These are phyloP conservation scores for Epithele typhae DNA, from an alignment of 768 basidiomycete species.

Conservation along the genomic window DNA sequence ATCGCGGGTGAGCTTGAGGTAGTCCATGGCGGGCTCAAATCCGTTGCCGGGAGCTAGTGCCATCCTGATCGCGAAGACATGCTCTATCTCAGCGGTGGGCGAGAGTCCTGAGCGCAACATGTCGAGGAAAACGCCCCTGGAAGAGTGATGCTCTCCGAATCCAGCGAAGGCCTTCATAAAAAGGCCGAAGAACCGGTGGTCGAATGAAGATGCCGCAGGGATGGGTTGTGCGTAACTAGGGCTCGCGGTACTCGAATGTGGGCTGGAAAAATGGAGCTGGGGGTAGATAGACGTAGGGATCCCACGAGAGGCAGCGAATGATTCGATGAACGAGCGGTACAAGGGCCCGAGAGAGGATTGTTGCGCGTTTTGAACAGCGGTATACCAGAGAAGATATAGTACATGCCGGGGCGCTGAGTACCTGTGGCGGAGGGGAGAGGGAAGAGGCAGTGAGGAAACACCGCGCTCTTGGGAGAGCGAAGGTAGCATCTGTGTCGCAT, in stretches of 20 bases:
- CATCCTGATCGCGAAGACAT: too few species aligned
- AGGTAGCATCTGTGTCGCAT: too few species aligned
- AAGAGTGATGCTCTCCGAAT: too few species aligned
- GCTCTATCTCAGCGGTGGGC: conserved; percentile 26
- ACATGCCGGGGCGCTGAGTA: too few species aligned
- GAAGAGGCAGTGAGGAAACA: background rate
- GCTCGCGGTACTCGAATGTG: background rate
- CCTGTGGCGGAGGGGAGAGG: background rate
- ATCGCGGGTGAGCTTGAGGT: too few species aligned
- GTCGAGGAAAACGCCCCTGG: conserved; percentile 33
- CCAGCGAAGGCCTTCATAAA: conserved; percentile 43
- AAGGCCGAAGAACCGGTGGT: conserved; percentile 43
- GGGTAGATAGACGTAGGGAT: background rate
- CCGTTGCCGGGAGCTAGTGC: too few species aligned
- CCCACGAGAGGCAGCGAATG: conserved; percentile 1
- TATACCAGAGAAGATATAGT: background rate
- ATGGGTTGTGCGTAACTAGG: background rate
- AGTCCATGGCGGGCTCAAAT: too few species aligned
- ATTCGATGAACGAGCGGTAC: conserved; percentile 1
- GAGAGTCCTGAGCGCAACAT: conserved; percentile 44
- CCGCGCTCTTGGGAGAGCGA: background rate
- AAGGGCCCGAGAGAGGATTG: background rate
- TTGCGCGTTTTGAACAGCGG: background rate
- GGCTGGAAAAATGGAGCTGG: background rate
- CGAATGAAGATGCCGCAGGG: conserved; percentile 19